Base-by-base conservation (phyloP, 805 yeast genomes). In the Starmerella tilneyi region DNA sequence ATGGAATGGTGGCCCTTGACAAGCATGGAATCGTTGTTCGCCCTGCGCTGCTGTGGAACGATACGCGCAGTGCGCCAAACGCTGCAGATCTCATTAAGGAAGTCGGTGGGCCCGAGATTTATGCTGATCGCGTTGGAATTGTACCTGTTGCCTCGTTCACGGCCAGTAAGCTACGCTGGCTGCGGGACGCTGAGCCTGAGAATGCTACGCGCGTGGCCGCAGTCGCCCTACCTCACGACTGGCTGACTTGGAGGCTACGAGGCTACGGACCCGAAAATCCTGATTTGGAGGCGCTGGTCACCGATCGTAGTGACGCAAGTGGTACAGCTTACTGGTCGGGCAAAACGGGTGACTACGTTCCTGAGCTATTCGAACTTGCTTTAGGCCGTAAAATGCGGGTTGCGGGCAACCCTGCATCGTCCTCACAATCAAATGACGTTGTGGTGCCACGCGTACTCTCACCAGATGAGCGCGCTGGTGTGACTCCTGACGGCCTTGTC, bases 71-170 rank as follows among this genome's bases (percentile, higher is more conserved):
- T 20, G 59, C 59, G 5, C 28, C 41, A 5, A 45, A 49, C 9
- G 59, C 59, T 13, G 36, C 21, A 1, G 52, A 41, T 13, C 52
- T 56, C 20, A 54, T 51, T 5, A 26, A n/a, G 16, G 56, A 53
- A 47, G 27, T 46, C 28, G 58, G 59, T n/a, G 57, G 56, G 11
- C 48, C 54, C 19, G 51, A 51, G 13, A 41, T 41, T 11, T 54
- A 48, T 32, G 58, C 58, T 2, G 20, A 44, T 23, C 40, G 55
- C 8, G 54, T 49, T 2, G 59, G 59, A 2, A 52, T 56, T 29
- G 59, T 56, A 2, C 59, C 59, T 0, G 59, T 56, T 1, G 57
- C 58, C 2, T 53, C 57, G 15, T 56, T 56, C 43, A 56, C 59
- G 9, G 59, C 56, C 13, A 44, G 56, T 20, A 56, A 56, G 33